Evolutionary conservation across 164 flowering plant species (phyloP).

Genomic region (Saururus chinensis): DNA sequence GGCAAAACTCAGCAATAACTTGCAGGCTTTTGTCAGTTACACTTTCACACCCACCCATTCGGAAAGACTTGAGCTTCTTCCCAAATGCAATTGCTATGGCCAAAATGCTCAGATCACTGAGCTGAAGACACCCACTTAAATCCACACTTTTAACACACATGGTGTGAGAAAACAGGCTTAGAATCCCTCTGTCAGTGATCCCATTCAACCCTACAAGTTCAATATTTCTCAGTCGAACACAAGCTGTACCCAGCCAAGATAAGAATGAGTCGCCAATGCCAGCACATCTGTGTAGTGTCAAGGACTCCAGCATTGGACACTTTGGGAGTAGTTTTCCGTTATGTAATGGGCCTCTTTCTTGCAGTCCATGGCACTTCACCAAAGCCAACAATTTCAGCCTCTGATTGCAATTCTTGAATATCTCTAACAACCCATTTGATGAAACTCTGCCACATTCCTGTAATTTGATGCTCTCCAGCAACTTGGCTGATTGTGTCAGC

Average conservation of each 20-base stretch:
- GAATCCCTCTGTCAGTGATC: slow-evolving; percentile 46
- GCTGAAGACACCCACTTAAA: slow-evolving; percentile 25
- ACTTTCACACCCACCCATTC: slow-evolving; percentile 18
- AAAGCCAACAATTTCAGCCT: slow-evolving; percentile 41
- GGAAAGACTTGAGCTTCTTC: slow-evolving; percentile 19
- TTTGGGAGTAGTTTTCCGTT: slow-evolving; percentile 12
- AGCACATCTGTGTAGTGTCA: slow-evolving; percentile 41
- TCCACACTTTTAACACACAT: slow-evolving; percentile 18
- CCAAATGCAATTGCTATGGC: slow-evolving; percentile 18
- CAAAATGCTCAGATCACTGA: slow-evolving; percentile 22
- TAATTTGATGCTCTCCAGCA: slow-evolving; percentile 34
- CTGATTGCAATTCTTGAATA: slow-evolving; percentile 22
- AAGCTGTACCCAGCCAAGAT: slow-evolving; percentile 39
- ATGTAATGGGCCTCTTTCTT: slow-evolving; percentile 17
- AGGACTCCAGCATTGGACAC: slow-evolving; percentile 30
- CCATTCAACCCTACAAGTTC: slow-evolving; percentile 42
- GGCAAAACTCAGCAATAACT: slow-evolving; percentile 22
- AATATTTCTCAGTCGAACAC: slow-evolving; percentile 37
- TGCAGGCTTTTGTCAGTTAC: slow-evolving; percentile 24
- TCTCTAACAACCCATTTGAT: slow-evolving; percentile 27
- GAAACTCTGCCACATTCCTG: slow-evolving; percentile 42
- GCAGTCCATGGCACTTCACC: slow-evolving; percentile 43
- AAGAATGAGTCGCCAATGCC: slow-evolving; percentile 44
- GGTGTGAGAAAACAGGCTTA: slow-evolving; percentile 24
- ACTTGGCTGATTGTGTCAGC: slow-evolving; percentile 20